Conservation (phyloP, 2,329 filamentous ascomycete genomes). For the Fusarium lyarnte region DNA sequence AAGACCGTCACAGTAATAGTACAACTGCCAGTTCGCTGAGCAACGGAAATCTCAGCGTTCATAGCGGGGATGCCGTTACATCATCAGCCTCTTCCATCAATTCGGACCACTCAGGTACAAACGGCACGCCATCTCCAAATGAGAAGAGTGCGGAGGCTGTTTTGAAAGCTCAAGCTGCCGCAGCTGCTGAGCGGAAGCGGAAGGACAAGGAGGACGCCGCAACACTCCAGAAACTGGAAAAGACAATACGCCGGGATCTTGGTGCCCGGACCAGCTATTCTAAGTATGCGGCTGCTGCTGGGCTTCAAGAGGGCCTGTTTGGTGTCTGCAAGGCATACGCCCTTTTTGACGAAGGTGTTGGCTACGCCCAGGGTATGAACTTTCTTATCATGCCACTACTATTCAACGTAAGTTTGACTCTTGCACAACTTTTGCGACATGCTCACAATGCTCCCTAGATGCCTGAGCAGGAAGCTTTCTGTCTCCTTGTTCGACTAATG, state of each 20-base stretch:
- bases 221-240: conserved; percentile 84
- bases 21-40: conserved; percentile 61
- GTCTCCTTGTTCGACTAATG: conserved; percentile 92
- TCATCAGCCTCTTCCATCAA: conserved; percentile 89
- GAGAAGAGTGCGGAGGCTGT: conserved; percentile 72
- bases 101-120: conserved; percentile 76
- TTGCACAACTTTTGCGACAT: neutral
- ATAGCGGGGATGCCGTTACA: conserved; percentile 70
- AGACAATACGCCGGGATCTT: conserved; percentile 88
- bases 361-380: conserved; percentile 99
- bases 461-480: conserved; percentile 97
- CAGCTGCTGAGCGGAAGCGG: conserved; percentile 76
- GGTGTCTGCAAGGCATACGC: conserved; percentile 98
- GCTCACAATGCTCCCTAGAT: conserved; percentile 63
- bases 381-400: conserved; percentile 96
- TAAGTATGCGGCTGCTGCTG: conserved; percentile 91
- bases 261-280: conserved; percentile 95
- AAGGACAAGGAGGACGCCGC: conserved; percentile 81
- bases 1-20: conserved; percentile 66
- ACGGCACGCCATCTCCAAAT: conserved; percentile 65
- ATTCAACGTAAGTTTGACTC: conserved; percentile 77
- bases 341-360: conserved; percentile 91
- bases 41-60: conserved; percentile 65
- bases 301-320: conserved; percentile 92
- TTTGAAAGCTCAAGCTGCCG: conserved; percentile 70